Evolutionary conservation across 768 basidiomycete species (phyloP), one percentile per base, ranked within the genome.

Genomic region (Russula dissimulans): DNA sequence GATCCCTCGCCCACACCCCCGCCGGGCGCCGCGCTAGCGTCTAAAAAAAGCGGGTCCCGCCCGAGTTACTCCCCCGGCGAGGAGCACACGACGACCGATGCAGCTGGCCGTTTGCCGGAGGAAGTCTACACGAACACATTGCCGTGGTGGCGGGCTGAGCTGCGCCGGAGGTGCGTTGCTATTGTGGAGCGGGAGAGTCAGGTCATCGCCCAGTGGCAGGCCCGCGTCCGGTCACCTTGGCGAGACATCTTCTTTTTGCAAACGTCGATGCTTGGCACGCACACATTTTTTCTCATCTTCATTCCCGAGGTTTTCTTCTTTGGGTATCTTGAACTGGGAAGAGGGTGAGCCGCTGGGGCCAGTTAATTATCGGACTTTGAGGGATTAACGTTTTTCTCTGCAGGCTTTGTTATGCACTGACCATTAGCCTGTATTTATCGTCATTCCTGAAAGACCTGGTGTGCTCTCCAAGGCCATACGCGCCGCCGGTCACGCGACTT

Each of bases 281-380:
- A 93, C 67, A 92, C 89, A 0, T 97, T 94, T 74, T 97, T 98
- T 79, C 91, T 95, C 87, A 81, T 84, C 36, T 80, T 89, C 61
- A 75, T 99, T 6, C 95, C 95, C 0, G 76, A 84, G 0, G 78
- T 91, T 62, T 95, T 88, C 68, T 97, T 94, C 78, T 97, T 95
- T 68, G 95, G 95, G 0, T 79, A 84, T 64, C 75, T 74, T 3
- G 79, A 85, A 44, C 74, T 85, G 44, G 92, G 87, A 12, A 72
- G 83, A 67, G 91, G 85, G 91, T 92, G 69, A 64, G 85, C 26
- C 26, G 22, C 17, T 18, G 2, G 26, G 18, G 12, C 17, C 22
- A 26, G 22, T 29, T 31, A 31, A 11, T 31, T 44, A 6, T 44
- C 17, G 9, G 46, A 38, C 11, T 45, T 52, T 59, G 38, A 12